Evolutionary conservation across 176 grass and related monocot genomes (phyloP), one percentile per base, ranked within the genome.

Genomic region (Eragrostis curvula): DNA sequence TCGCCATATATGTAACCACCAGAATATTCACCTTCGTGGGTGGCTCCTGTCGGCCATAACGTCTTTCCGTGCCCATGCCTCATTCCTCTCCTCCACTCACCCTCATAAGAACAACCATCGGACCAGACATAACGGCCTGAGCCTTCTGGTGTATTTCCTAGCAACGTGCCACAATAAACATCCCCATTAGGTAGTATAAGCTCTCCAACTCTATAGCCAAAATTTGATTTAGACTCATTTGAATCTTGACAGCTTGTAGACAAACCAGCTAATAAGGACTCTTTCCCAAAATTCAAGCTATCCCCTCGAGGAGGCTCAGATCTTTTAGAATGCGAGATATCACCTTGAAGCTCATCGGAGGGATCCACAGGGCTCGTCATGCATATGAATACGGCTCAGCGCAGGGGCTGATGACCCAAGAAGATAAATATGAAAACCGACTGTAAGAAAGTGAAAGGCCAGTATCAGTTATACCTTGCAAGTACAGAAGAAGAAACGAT

Each of bases 1-100:
- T 88, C 87, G 52, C 96, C 93, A 39, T 93, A 92, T 32, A 99
- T 86, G 58, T 91, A 99, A 10, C 90, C 96, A 73, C 93, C 87
- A 16, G 87, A 93, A 85, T 91, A 96, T 75, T 96, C 87, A 29
- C 96, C 96, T 56, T 90, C 89, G 39, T 96, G 91, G 41, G 73
- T 79, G 32, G 90, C 78, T 69, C 91, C 90, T 2, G 89, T 84
- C 12, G 87, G 85, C 96, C 93, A 99, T 46, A 50, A 5, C 9
- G 89, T 93, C 81, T 90, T 96, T 8, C 96, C 96, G 73, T 79
- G 87, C 24, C 96, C 96, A 71, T 93, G 88, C 70, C 89, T 96
- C 93, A 93, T 96, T 77, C 96, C 93, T 85, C 64, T 91, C 66
- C 79, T 85, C 96, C 93, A 99, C 68, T 99, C 91, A 25, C 96